Evolutionary conservation across 164 flowering plant genomes (phyloP).

Genomic region (Cinnamomum micranthum): DNA sequence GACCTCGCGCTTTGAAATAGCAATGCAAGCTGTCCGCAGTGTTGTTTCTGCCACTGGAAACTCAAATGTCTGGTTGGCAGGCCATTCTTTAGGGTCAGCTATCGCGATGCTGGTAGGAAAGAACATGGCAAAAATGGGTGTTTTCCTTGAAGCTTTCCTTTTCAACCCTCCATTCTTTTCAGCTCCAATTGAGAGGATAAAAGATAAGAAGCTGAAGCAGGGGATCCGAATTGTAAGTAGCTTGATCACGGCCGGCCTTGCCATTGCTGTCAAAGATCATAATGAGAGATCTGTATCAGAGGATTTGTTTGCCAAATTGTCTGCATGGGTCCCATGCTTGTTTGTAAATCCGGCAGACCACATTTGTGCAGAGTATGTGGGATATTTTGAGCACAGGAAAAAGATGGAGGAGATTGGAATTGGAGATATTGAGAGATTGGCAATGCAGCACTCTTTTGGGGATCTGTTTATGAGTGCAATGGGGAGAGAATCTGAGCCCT

Average conservation of each 20-base stretch:
- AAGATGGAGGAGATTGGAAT: slow-evolving; percentile 71
- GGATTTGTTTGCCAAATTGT: slow-evolving; percentile 42
- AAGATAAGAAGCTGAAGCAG: slow-evolving; percentile 48
- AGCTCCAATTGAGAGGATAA: slow-evolving; percentile 71
- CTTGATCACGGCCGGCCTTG: slow-evolving; percentile 64
- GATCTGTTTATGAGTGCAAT: slow-evolving; percentile 45
- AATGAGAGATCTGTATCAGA: slow-evolving; percentile 19
- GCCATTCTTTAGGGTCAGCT: slow-evolving; percentile 91
- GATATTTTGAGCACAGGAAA: slow-evolving; percentile 67
- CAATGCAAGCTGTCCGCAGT: slow-evolving; percentile 63
- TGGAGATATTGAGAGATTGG: slow-evolving; percentile 47
- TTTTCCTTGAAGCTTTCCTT: slow-evolving; percentile 55
- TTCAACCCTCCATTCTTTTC: slow-evolving; percentile 86
- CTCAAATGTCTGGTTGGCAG: slow-evolving; percentile 65
- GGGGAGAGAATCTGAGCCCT: slow-evolving; percentile 49
- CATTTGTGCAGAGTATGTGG: slow-evolving; percentile 66
- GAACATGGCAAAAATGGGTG: slow-evolving; percentile 64
- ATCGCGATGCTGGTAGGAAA: slow-evolving; percentile 84
- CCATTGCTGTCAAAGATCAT: slow-evolving; percentile 34
- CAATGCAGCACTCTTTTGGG: slow-evolving; percentile 55
- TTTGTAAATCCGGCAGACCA: slow-evolving; percentile 62
- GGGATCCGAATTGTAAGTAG: slow-evolving; percentile 66
- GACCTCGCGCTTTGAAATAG: slow-evolving; percentile 62
- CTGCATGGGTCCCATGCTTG: slow-evolving; percentile 56
- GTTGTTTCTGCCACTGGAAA: slow-evolving; percentile 47